Evolutionary conservation across 2,329 filamentous ascomycete genomes (phyloP), one percentile per base, ranked within the genome.

Genomic region (Dryadomyces quercivorus): DNA sequence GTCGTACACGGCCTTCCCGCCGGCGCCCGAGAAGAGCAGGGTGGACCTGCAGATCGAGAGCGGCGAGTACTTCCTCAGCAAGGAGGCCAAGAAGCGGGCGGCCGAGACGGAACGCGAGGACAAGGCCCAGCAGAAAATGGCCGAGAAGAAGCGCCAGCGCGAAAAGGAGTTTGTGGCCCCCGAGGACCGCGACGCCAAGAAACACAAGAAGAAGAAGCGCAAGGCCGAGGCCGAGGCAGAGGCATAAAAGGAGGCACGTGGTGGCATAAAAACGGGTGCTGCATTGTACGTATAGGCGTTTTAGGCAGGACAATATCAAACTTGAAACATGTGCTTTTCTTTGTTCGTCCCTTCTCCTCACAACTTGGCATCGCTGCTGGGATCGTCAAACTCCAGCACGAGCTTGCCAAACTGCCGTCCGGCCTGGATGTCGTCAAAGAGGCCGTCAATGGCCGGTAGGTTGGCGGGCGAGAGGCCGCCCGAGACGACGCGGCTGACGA

Each of bases 11-110:
- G 92, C 93, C 10, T 98, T 98, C 83, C 93, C 93, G 50, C 93
- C 93, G 7, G 81, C 90, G 46, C 90, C 91, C 61, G 92, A 98
- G 77, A 95, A 95, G 87, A 96, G 91, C 81, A 98, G 97, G 81
- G 81, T 98, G 63, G 93, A 98, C 71, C 72, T 90, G 70, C 92
- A 98, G 78, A 95, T 98, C 74, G 93, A 98, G 76, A 91, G 82
- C 63, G 92, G 93, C 72, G 92, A 97, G 73, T 98, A 95, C 73
- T 97, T 97, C 70, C 71, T 98, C 66, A 84, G 85, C 65, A 95
- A 95, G 75, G 83, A 91, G 65, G 91, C 89, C 57, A 95, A 95
- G 77, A 88, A 95, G 64, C 78, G 91, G 58, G 86, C 84, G 54
- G 82, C 77, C 49, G 84, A 86, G 69, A 85, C 92, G 66, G 86